These are phyloP conservation scores for Wallacemonas sp. DNA, from an alignment of 208 protist genomes.

Conservation along the genomic window DNA sequence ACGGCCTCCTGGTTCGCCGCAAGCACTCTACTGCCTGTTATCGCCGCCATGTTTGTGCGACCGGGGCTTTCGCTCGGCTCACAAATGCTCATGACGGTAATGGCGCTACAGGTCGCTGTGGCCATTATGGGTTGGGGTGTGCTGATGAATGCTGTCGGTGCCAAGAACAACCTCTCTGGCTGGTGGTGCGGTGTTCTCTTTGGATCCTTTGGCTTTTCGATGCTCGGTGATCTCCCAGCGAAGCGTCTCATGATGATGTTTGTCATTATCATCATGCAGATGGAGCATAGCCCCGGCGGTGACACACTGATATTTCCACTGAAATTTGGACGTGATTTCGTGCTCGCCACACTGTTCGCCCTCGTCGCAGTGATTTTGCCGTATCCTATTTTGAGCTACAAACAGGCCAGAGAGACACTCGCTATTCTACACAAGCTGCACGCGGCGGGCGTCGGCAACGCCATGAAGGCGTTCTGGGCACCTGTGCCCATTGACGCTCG, in stretches of 20 bases:
- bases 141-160: conserved; percentile 47
- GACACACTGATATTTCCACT: conserved; percentile 32
- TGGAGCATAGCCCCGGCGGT: conserved; percentile 42
- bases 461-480: conserved; percentile 59
- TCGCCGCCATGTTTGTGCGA: conserved; percentile 34
- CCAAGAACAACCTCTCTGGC: conserved; percentile 27
- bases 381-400: conserved; percentile 44
- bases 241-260: conserved; percentile 62
- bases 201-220: conserved; percentile 24
- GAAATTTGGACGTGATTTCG: conserved; percentile 42
- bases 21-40: conserved; percentile 33
- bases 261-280: conserved; percentile 59
- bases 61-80: conserved; percentile 33
- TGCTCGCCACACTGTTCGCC: conserved; percentile 39
- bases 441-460: conserved; percentile 47
- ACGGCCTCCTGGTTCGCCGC: conserved; percentile 36
- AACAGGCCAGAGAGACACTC: conserved; percentile 37
- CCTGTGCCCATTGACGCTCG: conserved; percentile 49
- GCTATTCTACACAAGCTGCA: conserved; percentile 48
- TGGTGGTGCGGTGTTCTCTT: conserved; percentile 78
- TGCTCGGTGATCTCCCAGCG: conserved; percentile 55
- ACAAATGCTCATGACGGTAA: conserved; percentile 38
- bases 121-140: conserved; percentile 41
- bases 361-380: conserved; percentile 41
- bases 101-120: conserved; percentile 26